These are phyloP conservation scores for Triticum urartu DNA, from an alignment of 176 grass and related monocot species.

Conservation along the genomic window DNA sequence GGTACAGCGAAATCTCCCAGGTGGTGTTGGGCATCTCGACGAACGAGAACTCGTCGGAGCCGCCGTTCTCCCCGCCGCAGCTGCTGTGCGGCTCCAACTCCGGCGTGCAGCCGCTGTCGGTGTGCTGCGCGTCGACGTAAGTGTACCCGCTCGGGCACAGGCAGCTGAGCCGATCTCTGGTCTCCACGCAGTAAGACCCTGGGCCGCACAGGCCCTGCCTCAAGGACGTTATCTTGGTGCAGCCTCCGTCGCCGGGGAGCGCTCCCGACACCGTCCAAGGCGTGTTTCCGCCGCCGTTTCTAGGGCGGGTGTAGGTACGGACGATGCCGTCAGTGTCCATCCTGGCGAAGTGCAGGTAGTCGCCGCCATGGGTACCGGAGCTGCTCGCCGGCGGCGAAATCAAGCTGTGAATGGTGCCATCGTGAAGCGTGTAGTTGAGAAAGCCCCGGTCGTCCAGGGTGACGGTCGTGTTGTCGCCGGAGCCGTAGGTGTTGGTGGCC, in stretches of 20 bases:
- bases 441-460: not conserved
- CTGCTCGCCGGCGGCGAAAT: not conserved
- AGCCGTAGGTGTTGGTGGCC: not conserved
- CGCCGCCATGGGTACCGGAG: not conserved
- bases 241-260: slow-evolving; percentile 9
- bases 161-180: not conserved
- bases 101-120: slow-evolving; percentile 24
- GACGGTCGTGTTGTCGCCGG: not conserved
- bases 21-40: not conserved
- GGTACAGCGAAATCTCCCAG: not conserved
- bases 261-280: not conserved
- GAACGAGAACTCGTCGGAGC: not conserved
- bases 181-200: not conserved
- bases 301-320: slow-evolving; percentile 1
- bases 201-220: slow-evolving; percentile 29
- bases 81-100: slow-evolving; percentile 10
- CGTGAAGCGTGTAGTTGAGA: slow-evolving; percentile 15
- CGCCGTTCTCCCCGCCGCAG: not conserved
- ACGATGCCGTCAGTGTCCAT: slow-evolving; percentile 30
- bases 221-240: not conserved
- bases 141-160: slow-evolving; percentile 10
- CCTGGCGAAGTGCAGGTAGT: not conserved
- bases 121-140: not conserved
- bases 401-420: not conserved
- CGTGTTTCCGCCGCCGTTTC: not conserved